phyloP scores from a whole-genome alignment of 805 yeast species.

The Starmerella vaccinii region DNA sequence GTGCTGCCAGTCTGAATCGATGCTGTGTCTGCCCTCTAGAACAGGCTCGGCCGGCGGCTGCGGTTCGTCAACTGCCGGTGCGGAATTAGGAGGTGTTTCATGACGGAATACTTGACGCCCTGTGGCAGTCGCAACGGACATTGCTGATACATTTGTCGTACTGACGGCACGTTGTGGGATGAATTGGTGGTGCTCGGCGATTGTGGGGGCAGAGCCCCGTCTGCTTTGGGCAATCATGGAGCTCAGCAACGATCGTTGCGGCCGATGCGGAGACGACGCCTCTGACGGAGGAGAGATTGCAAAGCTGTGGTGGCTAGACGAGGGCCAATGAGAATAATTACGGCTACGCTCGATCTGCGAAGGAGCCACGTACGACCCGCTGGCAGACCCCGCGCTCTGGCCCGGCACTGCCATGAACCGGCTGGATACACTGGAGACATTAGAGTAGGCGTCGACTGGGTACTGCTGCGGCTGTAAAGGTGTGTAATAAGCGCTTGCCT shows the following conservation, averaged over 20 bases:
- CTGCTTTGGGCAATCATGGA: slow-evolving; percentile 23
- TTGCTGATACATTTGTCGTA: slow-evolving; percentile 5
- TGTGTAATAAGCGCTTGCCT: slow-evolving; percentile 4
- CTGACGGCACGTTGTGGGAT: slow-evolving; percentile 4
- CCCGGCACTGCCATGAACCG: slow-evolving; percentile 3
- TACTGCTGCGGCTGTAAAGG: slow-evolving; percentile 3
- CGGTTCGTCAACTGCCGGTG: background rate
- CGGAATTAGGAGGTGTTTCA: slow-evolving; percentile 1
- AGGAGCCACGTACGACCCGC: slow-evolving; percentile 17
- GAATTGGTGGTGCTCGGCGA: slow-evolving; percentile 2
- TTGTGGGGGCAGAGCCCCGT: slow-evolving; percentile 10
- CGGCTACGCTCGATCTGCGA: slow-evolving; percentile 18
- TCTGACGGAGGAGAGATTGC: slow-evolving; percentile 13
- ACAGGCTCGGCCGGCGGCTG: slow-evolving; percentile 19
- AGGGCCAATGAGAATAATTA: slow-evolving; percentile 17
- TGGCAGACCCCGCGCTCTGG: slow-evolving; percentile 1
- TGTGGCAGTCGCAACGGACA: slow-evolving; percentile 5
- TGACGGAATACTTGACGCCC: slow-evolving; percentile 1
- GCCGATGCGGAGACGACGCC: slow-evolving; percentile 10
- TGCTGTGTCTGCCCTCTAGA: slow-evolving; percentile 13
- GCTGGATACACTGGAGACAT: slow-evolving; percentile 9
- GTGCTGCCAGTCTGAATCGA: slow-evolving; percentile 15
- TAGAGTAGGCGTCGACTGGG: slow-evolving; percentile 1
- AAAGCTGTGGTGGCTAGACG: slow-evolving; percentile 7
- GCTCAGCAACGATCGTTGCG: slow-evolving; percentile 22